A percentile compares a stretch with the other conserved stretches of the same genome.
These are phyloP conservation scores for Glaciozyma martinii DNA, from an alignment of 768 basidiomycete genomes.

Conservation along the genomic window DNA sequence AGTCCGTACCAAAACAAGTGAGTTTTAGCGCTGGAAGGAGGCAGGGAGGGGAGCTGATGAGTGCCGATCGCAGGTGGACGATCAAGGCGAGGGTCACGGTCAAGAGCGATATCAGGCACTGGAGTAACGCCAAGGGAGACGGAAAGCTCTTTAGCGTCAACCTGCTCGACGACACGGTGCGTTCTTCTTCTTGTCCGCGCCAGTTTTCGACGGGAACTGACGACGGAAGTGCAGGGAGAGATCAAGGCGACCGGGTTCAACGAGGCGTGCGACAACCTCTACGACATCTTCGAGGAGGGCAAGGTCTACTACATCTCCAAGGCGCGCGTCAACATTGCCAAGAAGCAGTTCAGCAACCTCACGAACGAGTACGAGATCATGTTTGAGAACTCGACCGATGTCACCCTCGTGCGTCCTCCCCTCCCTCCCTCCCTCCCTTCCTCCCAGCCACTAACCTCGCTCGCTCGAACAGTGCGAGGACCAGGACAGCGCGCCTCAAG, in stretches of 20 bases:
- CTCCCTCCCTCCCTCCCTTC: background rate
- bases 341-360: constrained; percentile 88
- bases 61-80: constrained; percentile 57
- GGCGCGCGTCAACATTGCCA: constrained; percentile 85
- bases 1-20: constrained; percentile 91
- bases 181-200: constrained; percentile 4
- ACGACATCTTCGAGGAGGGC: constrained; percentile 75
- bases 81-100: constrained; percentile 88
- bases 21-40: constrained; percentile 13
- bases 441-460: background rate
- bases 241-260: constrained; percentile 92
- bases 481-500: constrained; percentile 59
- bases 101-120: constrained; percentile 81
- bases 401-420: constrained; percentile 57
- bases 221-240: constrained; percentile 45
- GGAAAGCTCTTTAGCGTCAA: constrained; percentile 90
- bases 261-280: constrained; percentile 67
- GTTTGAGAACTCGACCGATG: constrained; percentile 71
- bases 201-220: no score
- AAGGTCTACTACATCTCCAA: constrained; percentile 88
- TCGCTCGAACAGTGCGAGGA: constrained; percentile 63
- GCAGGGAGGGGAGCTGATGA: background rate
- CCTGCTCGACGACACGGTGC: constrained; percentile 84
- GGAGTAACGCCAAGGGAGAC: constrained; percentile 80
- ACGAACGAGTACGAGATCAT: constrained; percentile 86